A percentile compares a stretch with the other conserved stretches of the same genome.
Conservation (phyloP, 2,329 filamentous ascomycete species). For the Pestalotiopsis sp. region DNA sequence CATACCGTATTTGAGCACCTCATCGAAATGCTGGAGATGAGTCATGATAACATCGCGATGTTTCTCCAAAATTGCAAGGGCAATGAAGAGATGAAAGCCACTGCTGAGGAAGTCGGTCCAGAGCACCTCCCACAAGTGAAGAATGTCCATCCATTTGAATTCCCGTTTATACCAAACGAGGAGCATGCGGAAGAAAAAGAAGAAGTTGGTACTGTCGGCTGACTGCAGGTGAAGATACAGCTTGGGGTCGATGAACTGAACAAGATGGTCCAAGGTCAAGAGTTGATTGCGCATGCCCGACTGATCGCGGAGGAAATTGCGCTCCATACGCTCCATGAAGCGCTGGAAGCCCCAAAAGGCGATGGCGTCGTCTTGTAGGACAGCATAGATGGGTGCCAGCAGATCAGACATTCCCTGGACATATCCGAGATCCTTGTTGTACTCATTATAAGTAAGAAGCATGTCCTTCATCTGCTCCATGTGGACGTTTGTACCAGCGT, state of each 20-base stretch:
- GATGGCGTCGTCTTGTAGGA: slow-evolving; percentile 94
- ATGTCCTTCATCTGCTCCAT: slow-evolving; percentile 99
- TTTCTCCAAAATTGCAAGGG: slow-evolving; percentile 91
- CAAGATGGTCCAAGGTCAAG: slow-evolving; percentile 87
- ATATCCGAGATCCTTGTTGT: slow-evolving; percentile 93
- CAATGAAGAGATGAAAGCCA: slow-evolving; percentile 93
- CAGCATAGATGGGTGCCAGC: slow-evolving; percentile 92
- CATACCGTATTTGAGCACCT: slow-evolving; percentile 93
- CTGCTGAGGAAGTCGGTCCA: slow-evolving; percentile 93
- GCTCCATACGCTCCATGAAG: slow-evolving; percentile 98
- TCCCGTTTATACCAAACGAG: slow-evolving; percentile 99
- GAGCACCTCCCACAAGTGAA: slow-evolving; percentile 87
- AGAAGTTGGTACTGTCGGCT: slow-evolving; percentile 97
- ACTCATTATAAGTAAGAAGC: slow-evolving; percentile 97
- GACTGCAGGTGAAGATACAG: slow-evolving; percentile 88
- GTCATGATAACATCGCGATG: slow-evolving; percentile 96
- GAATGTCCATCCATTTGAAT: slow-evolving; percentile 85
- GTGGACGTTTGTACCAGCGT: slow-evolving; percentile 92
- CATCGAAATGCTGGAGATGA: slow-evolving; percentile 92
- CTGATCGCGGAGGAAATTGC: slow-evolving; percentile 94
- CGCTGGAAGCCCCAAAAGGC: slow-evolving; percentile 96
- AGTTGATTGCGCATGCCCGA: slow-evolving; percentile 95
- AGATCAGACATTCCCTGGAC: slow-evolving; percentile 99
- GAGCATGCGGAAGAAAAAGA: slow-evolving; percentile 99
- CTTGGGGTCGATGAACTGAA: slow-evolving; percentile 95